Conservation (phyloP, 768 basidiomycete genomes). For the Fistulinella prunicolor region DNA sequence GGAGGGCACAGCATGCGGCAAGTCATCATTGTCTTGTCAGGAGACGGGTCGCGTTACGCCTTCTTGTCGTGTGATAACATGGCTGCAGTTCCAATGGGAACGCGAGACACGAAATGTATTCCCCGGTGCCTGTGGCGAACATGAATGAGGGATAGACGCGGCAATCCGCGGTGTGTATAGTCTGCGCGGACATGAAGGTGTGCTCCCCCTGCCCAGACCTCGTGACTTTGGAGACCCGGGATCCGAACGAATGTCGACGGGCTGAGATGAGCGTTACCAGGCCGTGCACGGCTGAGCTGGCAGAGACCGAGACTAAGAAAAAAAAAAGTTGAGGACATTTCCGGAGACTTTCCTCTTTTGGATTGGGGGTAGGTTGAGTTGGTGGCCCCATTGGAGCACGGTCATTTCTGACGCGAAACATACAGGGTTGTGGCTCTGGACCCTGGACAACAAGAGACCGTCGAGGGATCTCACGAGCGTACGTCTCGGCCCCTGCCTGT, state of each 20-base stretch:
- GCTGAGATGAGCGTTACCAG: neutral
- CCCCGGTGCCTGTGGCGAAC: conserved; percentile 31
- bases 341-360: conserved; percentile 8
- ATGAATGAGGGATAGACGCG: conserved; percentile 22
- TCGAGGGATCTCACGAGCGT: conserved; percentile 4
- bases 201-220: conserved; percentile 9
- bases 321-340: neutral
- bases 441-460: conserved; percentile 9
- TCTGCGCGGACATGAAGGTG: conserved; percentile 33
- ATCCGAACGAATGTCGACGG: no score
- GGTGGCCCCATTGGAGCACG: neutral
- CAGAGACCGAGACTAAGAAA: no score
- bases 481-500: conserved; percentile 11
- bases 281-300: no score
- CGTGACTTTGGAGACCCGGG: neutral
- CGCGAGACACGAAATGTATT: conserved; percentile 14
- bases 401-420: conserved; percentile 8
- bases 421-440: conserved; percentile 1
- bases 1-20: neutral
- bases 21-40: neutral
- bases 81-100: conserved; percentile 25
- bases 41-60: neutral
- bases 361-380: no score
- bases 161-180: conserved; percentile 25
- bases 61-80: conserved; percentile 12